Evolutionary conservation across 768 basidiomycete species (phyloP), one percentile per base, ranked within the genome.

Genomic region (Chalciporus chontae): DNA sequence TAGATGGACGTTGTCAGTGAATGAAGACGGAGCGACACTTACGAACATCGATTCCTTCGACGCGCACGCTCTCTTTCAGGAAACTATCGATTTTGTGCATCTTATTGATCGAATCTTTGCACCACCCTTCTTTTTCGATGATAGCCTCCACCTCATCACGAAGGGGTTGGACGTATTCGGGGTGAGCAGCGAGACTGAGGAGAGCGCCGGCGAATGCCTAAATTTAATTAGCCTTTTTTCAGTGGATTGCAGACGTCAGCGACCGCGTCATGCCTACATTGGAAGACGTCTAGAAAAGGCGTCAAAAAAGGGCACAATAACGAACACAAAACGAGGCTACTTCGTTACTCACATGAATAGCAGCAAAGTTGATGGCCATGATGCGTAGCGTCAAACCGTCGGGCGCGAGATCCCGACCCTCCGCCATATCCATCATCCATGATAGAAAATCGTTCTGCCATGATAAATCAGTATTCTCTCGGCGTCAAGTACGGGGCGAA

Each of bases 41-140:
- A 54, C 40, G 14, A 6, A 5, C 6, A 7, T 29, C 60, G 24
- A 64, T 31, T 1, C 66, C 63, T 10, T 68, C 62, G 6, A 60
- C 43, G 2, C 71, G 65, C 40, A 64, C 54, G 5, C 58, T 59
- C 43, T 73, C 73, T 44, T 63, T 68, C 40, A 74, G 37, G 53
- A 75, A 73, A 50, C 70, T 74, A 46, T 74, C 71, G 8, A 72
- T 47, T 55, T 67, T 69, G 58, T 55, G 60, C 58, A 70, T 58
- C 18, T 62, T 59, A 32, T 44, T 55, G 34, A 69, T 14, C 9
- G 31, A 10, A 49, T 6, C 53, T 43, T 62, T 64, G 1, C 46
- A 52, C 56, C 62, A 69, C 44, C 51, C 65, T 6, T 69, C 55
- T 13, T 58, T 31, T 11, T 27, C 31, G 43, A 66, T 14, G 37